Evolutionary conservation across 140 eudicot genomes (phyloP).

Genomic region (Bidens hawaiensis): DNA sequence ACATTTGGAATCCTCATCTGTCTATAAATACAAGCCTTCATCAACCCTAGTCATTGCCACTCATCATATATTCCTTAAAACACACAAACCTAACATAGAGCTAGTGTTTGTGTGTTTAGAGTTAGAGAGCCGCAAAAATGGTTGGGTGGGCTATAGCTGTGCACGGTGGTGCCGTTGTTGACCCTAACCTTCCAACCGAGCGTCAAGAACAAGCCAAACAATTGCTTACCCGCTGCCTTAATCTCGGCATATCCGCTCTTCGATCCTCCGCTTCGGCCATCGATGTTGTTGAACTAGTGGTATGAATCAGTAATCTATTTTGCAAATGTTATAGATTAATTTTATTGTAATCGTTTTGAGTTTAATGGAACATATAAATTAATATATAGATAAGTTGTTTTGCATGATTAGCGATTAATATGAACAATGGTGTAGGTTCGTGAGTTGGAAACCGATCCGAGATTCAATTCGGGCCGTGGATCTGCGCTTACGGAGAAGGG

Average conservation of each 20-base stretch:
- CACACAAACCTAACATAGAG: constrained; percentile 8
- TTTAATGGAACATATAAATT: too few species aligned
- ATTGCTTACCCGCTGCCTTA: constrained; percentile 70
- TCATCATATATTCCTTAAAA: not conserved
- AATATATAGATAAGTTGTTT: too few species aligned
- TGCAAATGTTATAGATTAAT: not conserved
- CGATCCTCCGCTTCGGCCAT: constrained; percentile 68
- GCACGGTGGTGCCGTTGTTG: constrained; percentile 97
- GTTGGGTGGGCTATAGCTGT: constrained; percentile 93
- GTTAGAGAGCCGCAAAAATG: constrained; percentile 35
- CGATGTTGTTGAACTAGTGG: constrained; percentile 82
- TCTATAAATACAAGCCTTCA: constrained; percentile 24
- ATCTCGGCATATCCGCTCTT: constrained; percentile 76
- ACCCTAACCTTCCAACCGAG: constrained; percentile 82
- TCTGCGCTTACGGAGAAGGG: constrained; percentile 85
- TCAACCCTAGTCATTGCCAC: constrained; percentile 6
- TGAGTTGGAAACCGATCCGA: constrained; percentile 74
- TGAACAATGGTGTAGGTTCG: constrained; percentile 47
- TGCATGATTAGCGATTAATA: not conserved
- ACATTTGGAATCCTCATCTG: constrained; percentile 16
- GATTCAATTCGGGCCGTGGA: constrained; percentile 91
- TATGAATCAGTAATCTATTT: not conserved
- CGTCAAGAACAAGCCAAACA: constrained; percentile 78
- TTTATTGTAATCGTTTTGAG: too few species aligned
- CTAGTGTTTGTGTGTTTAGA: constrained; percentile 12